Evolutionary conservation across 805 yeast species (phyloP).

Genomic region (Grigorovia yakushimaensis): DNA sequence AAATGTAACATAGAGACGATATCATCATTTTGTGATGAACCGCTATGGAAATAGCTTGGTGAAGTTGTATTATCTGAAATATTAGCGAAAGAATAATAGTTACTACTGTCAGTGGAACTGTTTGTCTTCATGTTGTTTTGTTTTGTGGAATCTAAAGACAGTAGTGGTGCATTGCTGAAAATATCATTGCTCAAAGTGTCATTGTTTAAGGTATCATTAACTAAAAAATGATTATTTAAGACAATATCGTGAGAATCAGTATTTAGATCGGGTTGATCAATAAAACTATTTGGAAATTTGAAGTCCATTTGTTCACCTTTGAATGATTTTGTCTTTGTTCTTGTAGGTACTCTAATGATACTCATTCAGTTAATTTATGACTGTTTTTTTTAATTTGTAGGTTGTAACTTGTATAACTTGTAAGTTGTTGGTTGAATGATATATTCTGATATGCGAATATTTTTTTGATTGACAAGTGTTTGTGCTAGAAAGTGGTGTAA

Average conservation of each 20-base stretch:
- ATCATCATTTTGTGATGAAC: background rate
- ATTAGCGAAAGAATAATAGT: constrained; percentile 29
- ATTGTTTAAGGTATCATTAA: constrained; percentile 13
- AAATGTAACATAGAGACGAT: constrained; percentile 1
- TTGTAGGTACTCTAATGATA: constrained; percentile 24
- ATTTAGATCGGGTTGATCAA: background rate
- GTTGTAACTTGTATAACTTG: no score
- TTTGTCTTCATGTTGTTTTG: constrained; percentile 10
- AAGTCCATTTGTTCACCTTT: constrained; percentile 33
- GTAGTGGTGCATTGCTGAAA: constrained; percentile 1
- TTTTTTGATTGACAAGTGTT: no score
- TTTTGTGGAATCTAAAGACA: background rate
- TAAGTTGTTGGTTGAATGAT: no score
- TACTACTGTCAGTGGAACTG: constrained; percentile 19
- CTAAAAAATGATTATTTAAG: constrained; percentile 22
- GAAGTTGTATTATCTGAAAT: constrained; percentile 30
- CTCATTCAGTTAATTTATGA: no score
- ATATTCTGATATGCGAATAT: no score
- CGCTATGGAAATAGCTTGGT: constrained; percentile 7
- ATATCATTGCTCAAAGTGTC: background rate
- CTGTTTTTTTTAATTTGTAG: no score
- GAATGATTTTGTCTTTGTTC: constrained; percentile 31
- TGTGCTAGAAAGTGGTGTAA: constrained; percentile 5
- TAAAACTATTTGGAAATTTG: constrained; percentile 26
- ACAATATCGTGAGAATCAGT: constrained; percentile 11